Conservation (phyloP, 306 rosid species). For the Glycine soja region DNA sequence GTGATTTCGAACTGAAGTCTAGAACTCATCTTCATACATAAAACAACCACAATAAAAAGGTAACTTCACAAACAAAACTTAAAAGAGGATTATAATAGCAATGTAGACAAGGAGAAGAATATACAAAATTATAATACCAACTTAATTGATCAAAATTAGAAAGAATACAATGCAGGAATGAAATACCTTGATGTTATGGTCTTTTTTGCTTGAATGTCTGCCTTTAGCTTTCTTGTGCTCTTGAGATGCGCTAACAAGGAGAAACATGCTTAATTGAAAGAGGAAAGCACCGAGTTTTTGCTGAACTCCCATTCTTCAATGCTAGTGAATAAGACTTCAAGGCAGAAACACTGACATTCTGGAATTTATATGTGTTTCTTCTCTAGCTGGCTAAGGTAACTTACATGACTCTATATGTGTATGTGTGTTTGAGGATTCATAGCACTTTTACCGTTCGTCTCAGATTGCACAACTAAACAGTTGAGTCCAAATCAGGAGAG, state of each 20-base stretch:
- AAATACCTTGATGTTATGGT: constrained; percentile 55
- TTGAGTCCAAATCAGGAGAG: background rate
- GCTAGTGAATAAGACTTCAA: constrained; percentile 27
- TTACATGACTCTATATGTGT: background rate
- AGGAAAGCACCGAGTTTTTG: constrained; percentile 51
- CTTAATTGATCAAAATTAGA: background rate
- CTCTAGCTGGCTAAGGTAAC: constrained; percentile 6
- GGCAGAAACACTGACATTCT: constrained; percentile 20
- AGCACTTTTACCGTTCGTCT: constrained; percentile 17
- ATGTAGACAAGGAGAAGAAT: background rate
- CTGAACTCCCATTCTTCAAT: constrained; percentile 51
- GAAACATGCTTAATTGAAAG: constrained; percentile 51
- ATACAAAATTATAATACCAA: background rate
- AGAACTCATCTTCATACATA: constrained; percentile 53
- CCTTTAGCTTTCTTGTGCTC: constrained; percentile 46
- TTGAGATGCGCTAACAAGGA: constrained; percentile 53
- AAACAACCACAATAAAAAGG: constrained; percentile 1
- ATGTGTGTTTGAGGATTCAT: constrained; percentile 24
- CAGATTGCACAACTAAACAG: background rate
- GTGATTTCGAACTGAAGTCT: constrained; percentile 62
- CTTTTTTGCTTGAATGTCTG: constrained; percentile 42
- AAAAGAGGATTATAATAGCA: background rate
- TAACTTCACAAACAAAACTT: constrained; percentile 17
- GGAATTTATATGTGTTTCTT: background rate
- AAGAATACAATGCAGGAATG: background rate